These are phyloP conservation scores for Coelastrella sp. DNA, from an alignment of 139 green algal species.

Conservation along the genomic window DNA sequence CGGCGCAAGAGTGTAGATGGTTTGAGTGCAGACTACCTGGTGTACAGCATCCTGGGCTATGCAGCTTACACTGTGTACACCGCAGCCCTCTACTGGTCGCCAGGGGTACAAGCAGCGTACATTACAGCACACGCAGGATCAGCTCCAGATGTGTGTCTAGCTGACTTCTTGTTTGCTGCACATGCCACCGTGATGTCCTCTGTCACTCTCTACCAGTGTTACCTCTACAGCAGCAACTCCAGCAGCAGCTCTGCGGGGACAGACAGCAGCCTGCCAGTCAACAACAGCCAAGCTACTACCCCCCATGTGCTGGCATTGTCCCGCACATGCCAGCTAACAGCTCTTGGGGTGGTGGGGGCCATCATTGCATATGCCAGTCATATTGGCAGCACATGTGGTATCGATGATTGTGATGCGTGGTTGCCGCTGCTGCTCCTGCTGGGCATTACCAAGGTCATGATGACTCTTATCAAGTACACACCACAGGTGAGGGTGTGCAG, in stretches of 20 bases:
- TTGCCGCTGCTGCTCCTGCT: constrained; percentile 42
- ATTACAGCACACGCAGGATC: constrained; percentile 51
- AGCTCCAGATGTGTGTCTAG: constrained; percentile 54
- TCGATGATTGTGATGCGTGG: constrained; percentile 35
- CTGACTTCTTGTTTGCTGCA: constrained; percentile 74
- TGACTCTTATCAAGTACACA: constrained; percentile 76
- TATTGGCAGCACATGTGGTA: constrained; percentile 30
- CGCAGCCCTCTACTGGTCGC: constrained; percentile 60
- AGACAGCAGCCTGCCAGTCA: constrained; percentile 25
- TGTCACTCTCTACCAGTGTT: constrained; percentile 45
- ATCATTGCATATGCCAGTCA: not conserved
- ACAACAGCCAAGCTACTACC: not conserved
- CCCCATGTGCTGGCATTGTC: not conserved
- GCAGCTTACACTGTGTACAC: constrained; percentile 75
- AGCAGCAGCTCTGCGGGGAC: not conserved
- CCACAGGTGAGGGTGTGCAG: constrained; percentile 32
- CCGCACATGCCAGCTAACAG: not conserved
- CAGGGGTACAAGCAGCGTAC: constrained; percentile 61
- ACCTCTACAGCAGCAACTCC: constrained; percentile 1
- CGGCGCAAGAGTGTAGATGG: constrained; percentile 63
- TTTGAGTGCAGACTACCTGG: constrained; percentile 71
- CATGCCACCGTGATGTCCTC: constrained; percentile 53
- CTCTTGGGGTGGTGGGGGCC: constrained; percentile 4
- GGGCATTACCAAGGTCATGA: constrained; percentile 47
- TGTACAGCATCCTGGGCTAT: constrained; percentile 64